These are phyloP conservation scores for Rhodotorula taiwanensis DNA, from an alignment of 768 basidiomycete genomes.

Conservation along the genomic window DNA sequence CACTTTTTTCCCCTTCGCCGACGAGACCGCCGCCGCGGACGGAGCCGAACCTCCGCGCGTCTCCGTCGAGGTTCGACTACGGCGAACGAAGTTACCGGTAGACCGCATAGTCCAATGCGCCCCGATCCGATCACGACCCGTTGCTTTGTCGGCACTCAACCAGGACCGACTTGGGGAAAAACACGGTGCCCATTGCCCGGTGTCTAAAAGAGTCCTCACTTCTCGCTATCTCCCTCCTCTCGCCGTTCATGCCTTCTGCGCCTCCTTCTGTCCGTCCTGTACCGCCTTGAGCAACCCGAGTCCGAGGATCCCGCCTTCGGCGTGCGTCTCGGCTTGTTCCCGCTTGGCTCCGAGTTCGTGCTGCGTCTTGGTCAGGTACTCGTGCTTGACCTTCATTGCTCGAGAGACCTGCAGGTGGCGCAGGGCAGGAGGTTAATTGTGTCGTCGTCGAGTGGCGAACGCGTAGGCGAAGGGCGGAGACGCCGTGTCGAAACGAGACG, in stretches of 20 bases:
- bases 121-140: too few species aligned
- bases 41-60: too few species aligned
- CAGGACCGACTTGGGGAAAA: too few species aligned
- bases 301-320: constrained; percentile 66
- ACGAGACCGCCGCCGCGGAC: too few species aligned
- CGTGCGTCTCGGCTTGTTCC: constrained; percentile 63
- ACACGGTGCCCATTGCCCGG: too few species aligned
- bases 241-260: constrained; percentile 7
- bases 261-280: constrained; percentile 48
- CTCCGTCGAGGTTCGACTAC: too few species aligned
- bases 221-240: too few species aligned
- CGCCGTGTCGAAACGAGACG: background rate
- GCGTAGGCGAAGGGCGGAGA: background rate
- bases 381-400: constrained; percentile 47
- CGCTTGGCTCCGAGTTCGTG: constrained; percentile 62
- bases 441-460: background rate
- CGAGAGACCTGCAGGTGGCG: constrained; percentile 45
- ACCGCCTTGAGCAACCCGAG: constrained; percentile 58
- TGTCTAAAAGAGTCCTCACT: too few species aligned
- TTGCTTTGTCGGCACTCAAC: too few species aligned
- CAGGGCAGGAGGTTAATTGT: background rate
- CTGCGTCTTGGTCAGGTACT: constrained; percentile 53
- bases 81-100: too few species aligned
- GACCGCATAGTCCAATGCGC: too few species aligned
- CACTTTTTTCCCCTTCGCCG: too few species aligned